Evolutionary conservation across 805 yeast species (phyloP).

Genomic region (Cyberlindnera veronae): DNA sequence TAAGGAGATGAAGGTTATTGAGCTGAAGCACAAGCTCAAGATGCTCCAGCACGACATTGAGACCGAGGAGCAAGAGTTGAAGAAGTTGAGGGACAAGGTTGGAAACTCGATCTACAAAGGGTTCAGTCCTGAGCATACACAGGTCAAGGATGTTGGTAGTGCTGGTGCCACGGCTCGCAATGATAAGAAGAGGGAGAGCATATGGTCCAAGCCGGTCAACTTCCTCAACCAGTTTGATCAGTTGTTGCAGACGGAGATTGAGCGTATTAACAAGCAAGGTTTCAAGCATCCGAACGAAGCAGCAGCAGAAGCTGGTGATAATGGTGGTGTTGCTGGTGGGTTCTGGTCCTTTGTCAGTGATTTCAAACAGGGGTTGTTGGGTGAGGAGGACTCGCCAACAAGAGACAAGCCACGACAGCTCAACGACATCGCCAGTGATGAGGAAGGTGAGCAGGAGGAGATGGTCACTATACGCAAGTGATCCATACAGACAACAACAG

Average conservation of each 20-base stretch:
- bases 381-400: constrained; percentile 29
- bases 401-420: background rate
- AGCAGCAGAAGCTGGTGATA: constrained; percentile 3
- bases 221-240: constrained; percentile 67
- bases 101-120: constrained; percentile 27
- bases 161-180: too few species aligned
- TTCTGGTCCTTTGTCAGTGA: constrained; percentile 52
- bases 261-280: constrained; percentile 37
- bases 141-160: background rate
- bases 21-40: constrained; percentile 51
- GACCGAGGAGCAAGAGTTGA: constrained; percentile 32
- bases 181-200: constrained; percentile 29
- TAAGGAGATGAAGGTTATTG: constrained; percentile 66
- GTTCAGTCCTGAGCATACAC: constrained; percentile 19
- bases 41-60: constrained; percentile 45
- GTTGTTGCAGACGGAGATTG: constrained; percentile 62
- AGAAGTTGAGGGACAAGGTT: constrained; percentile 32
- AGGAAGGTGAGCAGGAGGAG: constrained; percentile 19
- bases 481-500: background rate
- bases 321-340: constrained; percentile 34
- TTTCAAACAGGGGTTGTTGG: constrained; percentile 40
- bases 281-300: constrained; percentile 12
- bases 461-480: constrained; percentile 20
- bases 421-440: constrained; percentile 1
- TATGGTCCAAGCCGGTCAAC: constrained; percentile 53